phyloP scores from a whole-genome alignment of 148 eudicot genomes.

The Nyssa sinensis region DNA sequence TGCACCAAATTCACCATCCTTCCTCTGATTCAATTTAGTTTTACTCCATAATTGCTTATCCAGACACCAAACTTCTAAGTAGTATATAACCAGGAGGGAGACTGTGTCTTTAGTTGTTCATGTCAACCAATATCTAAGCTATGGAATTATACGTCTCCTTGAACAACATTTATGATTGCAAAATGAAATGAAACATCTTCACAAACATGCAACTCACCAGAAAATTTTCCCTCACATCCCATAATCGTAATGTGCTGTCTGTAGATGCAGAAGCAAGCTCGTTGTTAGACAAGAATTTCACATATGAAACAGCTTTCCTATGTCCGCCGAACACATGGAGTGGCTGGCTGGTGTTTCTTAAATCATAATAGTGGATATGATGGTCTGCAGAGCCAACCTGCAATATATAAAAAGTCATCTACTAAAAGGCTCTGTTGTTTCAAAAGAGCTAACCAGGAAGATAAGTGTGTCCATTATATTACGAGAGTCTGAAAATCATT shows the following conservation, averaged over 20 bases:
- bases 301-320: conserved; percentile 71
- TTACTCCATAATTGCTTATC: not conserved
- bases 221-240: conserved; percentile 68
- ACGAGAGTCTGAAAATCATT: not conserved
- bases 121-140: not conserved
- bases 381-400: conserved; percentile 91
- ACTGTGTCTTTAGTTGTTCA: conserved; percentile 2
- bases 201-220: conserved; percentile 43
- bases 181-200: not conserved
- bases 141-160: not conserved
- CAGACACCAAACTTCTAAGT: not conserved
- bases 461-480: too few species aligned
- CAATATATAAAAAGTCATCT: conserved; percentile 7
- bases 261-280: conserved; percentile 87
- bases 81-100: not conserved
- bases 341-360: conserved; percentile 60
- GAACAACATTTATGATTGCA: not conserved
- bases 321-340: conserved; percentile 71
- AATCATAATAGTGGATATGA: conserved; percentile 69
- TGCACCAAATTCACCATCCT: not conserved
- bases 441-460: not conserved
- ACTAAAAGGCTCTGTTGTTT: not conserved
- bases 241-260: conserved; percentile 67
- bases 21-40: not conserved
- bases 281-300: conserved; percentile 59